These are phyloP conservation scores for Trichoderma cornu-damae DNA, from an alignment of 2,329 filamentous ascomycete genomes.

Conservation along the genomic window DNA sequence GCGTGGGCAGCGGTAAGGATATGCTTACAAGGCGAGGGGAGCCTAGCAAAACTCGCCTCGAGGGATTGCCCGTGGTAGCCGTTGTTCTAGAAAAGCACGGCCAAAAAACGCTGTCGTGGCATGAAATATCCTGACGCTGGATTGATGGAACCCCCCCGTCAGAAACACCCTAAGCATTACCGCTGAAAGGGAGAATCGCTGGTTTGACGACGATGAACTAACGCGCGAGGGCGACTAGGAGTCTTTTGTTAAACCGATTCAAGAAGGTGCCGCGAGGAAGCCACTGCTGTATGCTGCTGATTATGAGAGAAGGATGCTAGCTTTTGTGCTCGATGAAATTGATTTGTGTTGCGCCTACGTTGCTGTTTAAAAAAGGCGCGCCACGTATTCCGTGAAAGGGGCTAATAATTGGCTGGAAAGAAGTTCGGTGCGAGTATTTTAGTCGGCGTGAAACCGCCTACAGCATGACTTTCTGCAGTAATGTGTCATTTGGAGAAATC, in stretches of 20 bases:
- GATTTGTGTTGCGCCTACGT: constrained; percentile 6
- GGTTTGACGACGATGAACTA: neutral
- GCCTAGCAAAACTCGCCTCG: neutral
- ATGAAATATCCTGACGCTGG: neutral
- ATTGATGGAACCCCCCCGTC: neutral
- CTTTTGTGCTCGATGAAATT: neutral
- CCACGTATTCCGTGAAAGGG: neutral
- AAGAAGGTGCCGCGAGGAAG: constrained; percentile 14
- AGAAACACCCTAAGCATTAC: too few species aligned
- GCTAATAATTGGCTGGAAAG: neutral
- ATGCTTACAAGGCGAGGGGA: neutral
- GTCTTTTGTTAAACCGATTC: constrained; percentile 5
- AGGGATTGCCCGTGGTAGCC: neutral
- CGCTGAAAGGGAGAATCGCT: neutral
- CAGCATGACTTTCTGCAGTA: neutral
- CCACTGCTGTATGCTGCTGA: neutral
- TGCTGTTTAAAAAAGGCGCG: neutral
- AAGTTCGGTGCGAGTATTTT: neutral
- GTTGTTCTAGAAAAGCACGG: too few species aligned
- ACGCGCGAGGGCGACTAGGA: neutral
- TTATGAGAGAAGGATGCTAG: constrained; percentile 2
- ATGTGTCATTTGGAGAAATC: neutral
- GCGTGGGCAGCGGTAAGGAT: neutral
- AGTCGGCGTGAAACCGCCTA: constrained; percentile 1
- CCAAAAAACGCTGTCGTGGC: neutral